Evolutionary conservation across 495 filamentous ascomycete species (phyloP).

Genomic region (Penicillium paxilli): DNA sequence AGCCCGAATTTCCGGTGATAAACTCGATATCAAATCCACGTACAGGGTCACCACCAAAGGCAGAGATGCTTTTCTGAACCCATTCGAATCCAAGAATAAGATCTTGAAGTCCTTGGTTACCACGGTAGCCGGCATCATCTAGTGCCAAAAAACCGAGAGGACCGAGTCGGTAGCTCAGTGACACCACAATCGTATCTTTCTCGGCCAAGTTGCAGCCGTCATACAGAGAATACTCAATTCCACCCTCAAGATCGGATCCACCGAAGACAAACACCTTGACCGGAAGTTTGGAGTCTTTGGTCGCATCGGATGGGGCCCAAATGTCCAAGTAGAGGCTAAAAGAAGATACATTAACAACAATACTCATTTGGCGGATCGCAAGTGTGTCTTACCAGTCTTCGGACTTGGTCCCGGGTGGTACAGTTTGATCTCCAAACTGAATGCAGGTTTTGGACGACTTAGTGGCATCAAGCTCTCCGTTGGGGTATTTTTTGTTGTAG

Average conservation of each 20-base stretch:
- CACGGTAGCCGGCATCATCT: not conserved
- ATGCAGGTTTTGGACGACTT: not conserved
- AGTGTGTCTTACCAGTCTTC: not conserved
- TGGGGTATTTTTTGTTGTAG: conserved; percentile 8
- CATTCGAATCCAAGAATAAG: not conserved
- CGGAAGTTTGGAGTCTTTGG: conserved; percentile 13
- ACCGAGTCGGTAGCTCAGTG: conserved; percentile 28
- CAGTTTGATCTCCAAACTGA: not conserved
- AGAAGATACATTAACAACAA: no score
- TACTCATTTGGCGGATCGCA: no score
- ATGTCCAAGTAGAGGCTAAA: conserved; percentile 29
- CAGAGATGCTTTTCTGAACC: conserved; percentile 1
- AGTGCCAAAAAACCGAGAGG: conserved; percentile 17
- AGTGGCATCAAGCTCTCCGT: conserved; percentile 16
- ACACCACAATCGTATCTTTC: conserved; percentile 21
- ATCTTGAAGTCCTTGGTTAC: conserved; percentile 1
- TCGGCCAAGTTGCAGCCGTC: conserved; percentile 18
- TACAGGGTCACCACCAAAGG: conserved; percentile 2
- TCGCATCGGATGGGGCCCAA: conserved; percentile 29
- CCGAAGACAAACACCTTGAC: conserved; percentile 35
- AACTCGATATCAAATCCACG: no score
- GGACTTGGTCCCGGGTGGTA: not conserved
- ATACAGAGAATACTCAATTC: conserved; percentile 10
- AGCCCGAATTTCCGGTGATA: no score
- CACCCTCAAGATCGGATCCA: conserved; percentile 21